Percentiles rank a stretch among this genome's conserved stretches.
Evolutionary conservation across 257 asterid genomes (phyloP).

Genomic region (Petrea volubilis): DNA sequence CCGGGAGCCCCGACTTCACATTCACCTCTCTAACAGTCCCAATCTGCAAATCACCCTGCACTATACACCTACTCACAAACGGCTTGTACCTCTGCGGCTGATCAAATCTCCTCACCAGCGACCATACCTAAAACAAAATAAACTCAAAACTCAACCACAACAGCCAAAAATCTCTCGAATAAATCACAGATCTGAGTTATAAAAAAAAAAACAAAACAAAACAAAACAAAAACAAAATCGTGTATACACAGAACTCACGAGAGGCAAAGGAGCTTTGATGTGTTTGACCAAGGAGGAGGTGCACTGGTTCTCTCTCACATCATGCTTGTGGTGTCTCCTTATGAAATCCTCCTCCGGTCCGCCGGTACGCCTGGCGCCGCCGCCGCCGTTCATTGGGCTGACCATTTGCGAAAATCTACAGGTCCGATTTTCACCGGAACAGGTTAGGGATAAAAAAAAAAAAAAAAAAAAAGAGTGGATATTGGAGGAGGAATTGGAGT

Average conservation of each 20-base stretch:
- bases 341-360: slow-evolving; percentile 65
- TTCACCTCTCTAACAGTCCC: slow-evolving; percentile 89
- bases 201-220: not conserved
- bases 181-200: slow-evolving; percentile 21
- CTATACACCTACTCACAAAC: slow-evolving; percentile 79
- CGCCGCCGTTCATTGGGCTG: slow-evolving; percentile 40
- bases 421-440: slow-evolving; percentile 6
- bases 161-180: not conserved
- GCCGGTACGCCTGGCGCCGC: slow-evolving; percentile 40
- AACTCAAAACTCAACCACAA: not conserved
- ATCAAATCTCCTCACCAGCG: slow-evolving; percentile 87
- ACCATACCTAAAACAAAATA: slow-evolving; percentile 67
- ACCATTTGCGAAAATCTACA: slow-evolving; percentile 29
- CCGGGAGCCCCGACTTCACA: slow-evolving; percentile 86
- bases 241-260: slow-evolving; percentile 52
- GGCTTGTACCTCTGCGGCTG: slow-evolving; percentile 96
- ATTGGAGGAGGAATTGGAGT: not conserved
- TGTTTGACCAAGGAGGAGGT: slow-evolving; percentile 74
- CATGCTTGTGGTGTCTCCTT: slow-evolving; percentile 72
- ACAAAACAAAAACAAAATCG: not conserved
- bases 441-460: not conserved
- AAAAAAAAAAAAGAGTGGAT: slow-evolving; percentile 6
- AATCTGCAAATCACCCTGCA: slow-evolving; percentile 73
- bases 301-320: slow-evolving; percentile 72
- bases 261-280: slow-evolving; percentile 86